Base-by-base conservation (phyloP, 192 early-diverging fungal species). In the Coemansia sp. region DNA sequence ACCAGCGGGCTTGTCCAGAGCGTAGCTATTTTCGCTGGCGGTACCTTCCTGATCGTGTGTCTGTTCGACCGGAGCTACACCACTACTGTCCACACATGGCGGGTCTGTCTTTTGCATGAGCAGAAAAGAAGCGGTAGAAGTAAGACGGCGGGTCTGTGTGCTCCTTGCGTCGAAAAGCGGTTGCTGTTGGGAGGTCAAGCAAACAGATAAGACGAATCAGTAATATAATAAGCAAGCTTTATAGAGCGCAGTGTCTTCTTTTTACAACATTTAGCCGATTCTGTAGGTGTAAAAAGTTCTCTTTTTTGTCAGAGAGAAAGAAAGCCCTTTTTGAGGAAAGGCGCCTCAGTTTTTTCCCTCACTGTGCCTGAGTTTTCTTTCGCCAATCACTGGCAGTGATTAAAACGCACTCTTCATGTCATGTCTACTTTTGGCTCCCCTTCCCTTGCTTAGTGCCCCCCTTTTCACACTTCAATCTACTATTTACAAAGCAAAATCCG, bases 91-190 rank as follows among this genome's bases (percentile, higher is more conserved):
- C 34, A 36, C 17, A 33, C 29, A 14, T 13, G 15, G 50, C 15
- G 52, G 27, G 15, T 54, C 52, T 31, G 30, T 17, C 30, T 54
- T 8, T 13, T 54, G 30, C 52, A 54, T 54, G n/a, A 14, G 47
- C 22, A 14, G 11, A 17, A 54, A 54, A n/a, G 17, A 33, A 33
- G 29, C 11, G 33, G 33, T n/a, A 54, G 52, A 54, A 54, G 52
- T 9, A 54, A 33, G 45, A 25, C 22, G 15, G 45, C n/a, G n/a
- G n/a, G n/a, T n/a, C n/a, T 48, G 22, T 23, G 45, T 48, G 45
- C 8, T 48, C 45, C 42, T 44, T 48, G 45, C 45, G 23, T 6
- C 45, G n/a, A n/a, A n/a, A 48, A 25, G 4, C 45, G 3, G 23
- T 25, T 11, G 7, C 41, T 48, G 42, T 7, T 44, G 45, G 22